These are phyloP conservation scores for Verticillium alfalfae DNA, from an alignment of 2,329 filamentous ascomycete genomes.

Conservation along the genomic window DNA sequence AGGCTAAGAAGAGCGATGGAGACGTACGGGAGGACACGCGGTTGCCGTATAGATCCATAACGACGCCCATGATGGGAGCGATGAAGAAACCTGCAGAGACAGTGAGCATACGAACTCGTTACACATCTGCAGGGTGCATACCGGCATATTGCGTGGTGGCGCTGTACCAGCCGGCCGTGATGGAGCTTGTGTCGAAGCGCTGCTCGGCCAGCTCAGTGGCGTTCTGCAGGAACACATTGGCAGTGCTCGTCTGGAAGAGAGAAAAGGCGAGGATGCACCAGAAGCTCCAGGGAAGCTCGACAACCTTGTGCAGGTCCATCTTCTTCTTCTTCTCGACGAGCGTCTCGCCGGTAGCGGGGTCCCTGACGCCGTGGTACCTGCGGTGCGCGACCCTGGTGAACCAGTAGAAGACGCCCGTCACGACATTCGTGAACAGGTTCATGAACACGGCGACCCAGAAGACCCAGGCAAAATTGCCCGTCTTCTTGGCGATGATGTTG, in stretches of 20 bases:
- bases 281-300: conserved; percentile 54
- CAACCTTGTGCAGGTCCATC: conserved; percentile 49
- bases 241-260: conserved; percentile 52
- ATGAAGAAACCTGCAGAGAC: conserved; percentile 43
- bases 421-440: conserved; percentile 57
- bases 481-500: conserved; percentile 51
- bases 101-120: neutral
- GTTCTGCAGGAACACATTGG: conserved; percentile 48
- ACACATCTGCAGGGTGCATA: neutral
- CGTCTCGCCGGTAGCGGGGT: conserved; percentile 52
- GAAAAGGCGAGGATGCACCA: conserved; percentile 52
- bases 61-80: conserved; percentile 48
- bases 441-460: conserved; percentile 59
- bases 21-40: conserved; percentile 27
- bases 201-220: conserved; percentile 57
- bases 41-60: conserved; percentile 51
- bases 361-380: conserved; percentile 38
- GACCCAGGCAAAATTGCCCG: conserved; percentile 56
- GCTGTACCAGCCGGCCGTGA: conserved; percentile 57
- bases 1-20: conserved; percentile 18
- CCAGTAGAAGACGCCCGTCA: conserved; percentile 47
- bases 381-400: conserved; percentile 47
- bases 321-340: conserved; percentile 56
- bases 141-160: conserved; percentile 44
- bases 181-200: conserved; percentile 47